Base-by-base conservation (phyloP, 805 yeast genomes). In the Lachancea sp. region DNA sequence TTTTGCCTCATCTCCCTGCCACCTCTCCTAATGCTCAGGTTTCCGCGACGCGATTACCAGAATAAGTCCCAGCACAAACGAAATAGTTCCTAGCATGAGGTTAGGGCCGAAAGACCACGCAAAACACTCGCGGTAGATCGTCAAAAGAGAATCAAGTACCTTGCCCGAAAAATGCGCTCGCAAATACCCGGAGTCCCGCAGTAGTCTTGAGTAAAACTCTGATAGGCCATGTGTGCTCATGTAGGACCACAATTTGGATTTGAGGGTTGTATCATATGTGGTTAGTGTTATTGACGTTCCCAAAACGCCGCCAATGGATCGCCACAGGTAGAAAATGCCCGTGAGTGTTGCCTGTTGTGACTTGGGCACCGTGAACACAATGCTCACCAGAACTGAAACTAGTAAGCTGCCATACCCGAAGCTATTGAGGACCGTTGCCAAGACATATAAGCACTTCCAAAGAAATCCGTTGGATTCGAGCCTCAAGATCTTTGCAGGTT, bases 311-410 rank as follows among this genome's bases (percentile, higher is more conserved):
- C 78, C 79, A 41, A 72, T 59, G 3, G 79, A 73, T 50, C 78
- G 63, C 64, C 75, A 73, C 42, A 74, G 54, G 48, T 74, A 73
- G 53, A 70, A 73, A 61, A 73, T 66, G 36, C 78, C 77, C 0
- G 75, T 72, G 41, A 72, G 70, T 2, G 73, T 62, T 12, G 76
- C 77, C 54, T 73, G 79, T 45, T 69, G 66, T 22, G 70, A 65
- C 42, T 63, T 58, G 5, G 74, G 74, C 26, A 72, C 71, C 16
- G 67, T 62, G 39, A 69, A 73, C 13, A 74, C 74, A 31, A 70
- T 73, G 41, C 73, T 59, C 0, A 85, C 81, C 32, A 81, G 72
- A 0, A 87, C 81, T 36, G 83, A 64, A 55, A 81, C 75, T 9
- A 77, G 63, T 1, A 83, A 58, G 52, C 75, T 76, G 0, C 80